Base-by-base conservation (phyloP, 495 filamentous ascomycete species). In the Aspergillus sclerotioniger region DNA sequence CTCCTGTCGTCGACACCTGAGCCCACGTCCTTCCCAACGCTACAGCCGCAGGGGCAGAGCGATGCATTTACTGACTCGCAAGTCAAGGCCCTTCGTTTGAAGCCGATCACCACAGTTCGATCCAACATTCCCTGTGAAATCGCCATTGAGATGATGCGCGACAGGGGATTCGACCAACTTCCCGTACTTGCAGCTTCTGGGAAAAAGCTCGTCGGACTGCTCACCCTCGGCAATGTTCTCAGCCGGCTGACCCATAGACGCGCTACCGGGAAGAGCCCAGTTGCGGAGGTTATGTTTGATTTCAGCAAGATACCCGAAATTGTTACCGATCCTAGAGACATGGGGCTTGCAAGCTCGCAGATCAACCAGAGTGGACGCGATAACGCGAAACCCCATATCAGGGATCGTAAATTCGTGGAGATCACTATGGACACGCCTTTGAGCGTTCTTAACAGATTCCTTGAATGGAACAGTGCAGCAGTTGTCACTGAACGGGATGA, bases 381-480 rank as follows among this genome's bases (percentile, higher is more conserved):
- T 20, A 32, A 32, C 12, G 47, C 62, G 17, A 62, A 56, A 37
- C 50, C 63, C 2, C 64, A 60, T 25, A 59, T 56, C 17, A 79
- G 73, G 51, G 78, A 80, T 66, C 82, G 87, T 61, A 87, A 87
- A 69, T 98, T 94, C 69, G 87, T 96, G 21, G 89, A 97, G 76
- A 96, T 98, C 65, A 97, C 95, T 6, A 73, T 89, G 67, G 90
- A 96, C 57, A 98, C 94, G 9, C 89, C 89, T 9, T 74, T 98
- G 32, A 83, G 82, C 54, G 89, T 89, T 41, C 76, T 98, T 37
- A 91, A 89, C 70, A 82, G 87, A 51, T 98, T 98, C 76, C 91
- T 98, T 64, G 92, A 96, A 73, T 97, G 95, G 90, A 98, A 98
- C 71, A 91, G 88, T 66, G 92, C 94, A 13, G 95, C 94, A 2